A percentile compares a stretch with the other conserved stretches of the same genome.
Evolutionary conservation across 2,329 filamentous ascomycete species (phyloP).

Genomic region (Colletotrichum agaves): DNA sequence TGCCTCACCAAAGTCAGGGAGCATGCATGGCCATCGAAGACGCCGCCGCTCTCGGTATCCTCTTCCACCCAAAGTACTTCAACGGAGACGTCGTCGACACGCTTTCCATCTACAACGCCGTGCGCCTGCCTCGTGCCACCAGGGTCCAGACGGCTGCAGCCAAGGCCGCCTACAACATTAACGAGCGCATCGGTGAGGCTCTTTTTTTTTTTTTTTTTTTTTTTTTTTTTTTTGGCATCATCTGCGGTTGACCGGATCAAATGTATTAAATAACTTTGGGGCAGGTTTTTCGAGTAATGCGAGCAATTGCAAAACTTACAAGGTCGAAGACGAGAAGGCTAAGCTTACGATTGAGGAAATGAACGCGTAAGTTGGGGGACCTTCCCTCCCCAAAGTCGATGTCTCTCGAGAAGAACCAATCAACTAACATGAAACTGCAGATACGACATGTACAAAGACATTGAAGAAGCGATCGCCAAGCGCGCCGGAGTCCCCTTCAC

Average conservation of each 20-base stretch:
- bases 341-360: conserved; percentile 77
- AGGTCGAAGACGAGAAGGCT: conserved; percentile 68
- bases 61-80: conserved; percentile 64
- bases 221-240: not conserved
- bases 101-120: conserved; percentile 61
- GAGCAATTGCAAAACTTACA: conserved; percentile 62
- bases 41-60: conserved; percentile 69
- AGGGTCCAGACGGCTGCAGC: conserved; percentile 67
- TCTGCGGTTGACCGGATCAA: too few species aligned
- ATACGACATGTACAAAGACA: conserved; percentile 69
- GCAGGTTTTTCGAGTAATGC: conserved; percentile 72
- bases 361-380: conserved; percentile 64
- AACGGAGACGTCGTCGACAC: conserved; percentile 58
- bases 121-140: conserved; percentile 65
- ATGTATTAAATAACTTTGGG: too few species aligned
- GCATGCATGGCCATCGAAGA: conserved; percentile 77
- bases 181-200: conserved; percentile 66
- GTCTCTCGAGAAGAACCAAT: not conserved
- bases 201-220: not conserved
- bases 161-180: conserved; percentile 70
- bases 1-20: conserved; percentile 75
- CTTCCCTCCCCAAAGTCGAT: not conserved
- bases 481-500: conserved; percentile 47
- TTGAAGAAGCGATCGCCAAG: conserved; percentile 59
- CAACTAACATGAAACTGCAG: conserved; percentile 43